phyloP scores from a whole-genome alignment of 2,329 filamentous ascomycete species.

The Cladophialophora yegresii region DNA sequence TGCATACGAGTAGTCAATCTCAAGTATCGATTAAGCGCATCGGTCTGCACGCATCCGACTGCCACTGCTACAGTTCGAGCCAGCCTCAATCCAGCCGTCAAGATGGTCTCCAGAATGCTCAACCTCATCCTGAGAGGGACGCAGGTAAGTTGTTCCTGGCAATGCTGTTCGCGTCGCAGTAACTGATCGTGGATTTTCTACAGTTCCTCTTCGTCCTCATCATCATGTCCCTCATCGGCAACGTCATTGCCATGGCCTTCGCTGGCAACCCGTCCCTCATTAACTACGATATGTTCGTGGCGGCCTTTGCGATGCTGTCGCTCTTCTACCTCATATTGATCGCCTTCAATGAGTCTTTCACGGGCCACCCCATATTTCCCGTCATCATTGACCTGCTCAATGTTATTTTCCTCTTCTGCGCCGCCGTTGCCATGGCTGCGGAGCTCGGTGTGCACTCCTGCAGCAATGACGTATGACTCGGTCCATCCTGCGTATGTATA shows the following conservation, averaged over 20 bases:
- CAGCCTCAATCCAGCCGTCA: slow-evolving; percentile 26
- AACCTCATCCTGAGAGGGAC: slow-evolving; percentile 46
- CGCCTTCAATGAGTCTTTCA: slow-evolving; percentile 45
- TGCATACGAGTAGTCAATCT: slow-evolving; percentile 11
- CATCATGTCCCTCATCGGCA: slow-evolving; percentile 62
- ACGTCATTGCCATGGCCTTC: slow-evolving; percentile 60
- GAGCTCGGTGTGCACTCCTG: slow-evolving; percentile 50
- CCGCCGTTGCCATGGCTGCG: slow-evolving; percentile 53
- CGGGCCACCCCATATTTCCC: slow-evolving; percentile 48
- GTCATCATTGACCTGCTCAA: slow-evolving; percentile 52
- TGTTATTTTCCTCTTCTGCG: slow-evolving; percentile 51
- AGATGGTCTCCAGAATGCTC: slow-evolving; percentile 47
- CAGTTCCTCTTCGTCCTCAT: slow-evolving; percentile 63
- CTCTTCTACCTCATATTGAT: slow-evolving; percentile 53
- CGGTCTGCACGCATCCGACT: slow-evolving; percentile 3
- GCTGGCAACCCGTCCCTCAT: slow-evolving; percentile 60
- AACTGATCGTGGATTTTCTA: slow-evolving; percentile 18
- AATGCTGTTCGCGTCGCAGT: background rate
- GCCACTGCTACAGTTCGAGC: background rate
- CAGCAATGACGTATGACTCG: slow-evolving; percentile 47
- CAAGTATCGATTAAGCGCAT: slow-evolving; percentile 5
- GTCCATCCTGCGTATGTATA: background rate
- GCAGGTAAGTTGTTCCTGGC: slow-evolving; percentile 41
- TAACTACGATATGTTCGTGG: slow-evolving; percentile 55
- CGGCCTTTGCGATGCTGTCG: slow-evolving; percentile 52